Conservation (phyloP, 371 early-diverging fungal species). For the Capniomyces stellatus region DNA sequence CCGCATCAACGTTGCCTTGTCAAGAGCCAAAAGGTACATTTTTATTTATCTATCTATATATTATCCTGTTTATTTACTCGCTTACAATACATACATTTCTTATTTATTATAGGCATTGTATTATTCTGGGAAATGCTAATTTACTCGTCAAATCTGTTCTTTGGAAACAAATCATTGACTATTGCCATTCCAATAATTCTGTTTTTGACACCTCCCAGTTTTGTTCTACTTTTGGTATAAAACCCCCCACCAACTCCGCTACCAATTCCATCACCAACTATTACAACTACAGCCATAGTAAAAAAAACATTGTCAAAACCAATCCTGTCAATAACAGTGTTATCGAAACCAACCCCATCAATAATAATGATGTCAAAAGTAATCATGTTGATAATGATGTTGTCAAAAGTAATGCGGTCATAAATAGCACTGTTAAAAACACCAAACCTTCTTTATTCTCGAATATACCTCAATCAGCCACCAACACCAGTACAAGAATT, state of each 20-base stretch:
- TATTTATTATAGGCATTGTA: slow-evolving; percentile 3
- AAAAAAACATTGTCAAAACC: not conserved
- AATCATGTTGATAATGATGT: no score
- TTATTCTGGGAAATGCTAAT: not conserved
- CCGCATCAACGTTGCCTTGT: slow-evolving; percentile 26
- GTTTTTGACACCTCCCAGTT: not conserved
- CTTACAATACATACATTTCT: no score
- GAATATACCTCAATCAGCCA: no score
- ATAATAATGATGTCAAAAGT: no score
- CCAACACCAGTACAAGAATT: no score
- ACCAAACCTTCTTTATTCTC: no score
- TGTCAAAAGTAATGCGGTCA: no score
- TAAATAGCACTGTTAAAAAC: no score
- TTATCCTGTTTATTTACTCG: no score
- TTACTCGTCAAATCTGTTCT: not conserved
- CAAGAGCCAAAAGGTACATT: slow-evolving; percentile 14
- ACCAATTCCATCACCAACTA: not conserved
- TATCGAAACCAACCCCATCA: no score
- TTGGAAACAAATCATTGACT: not conserved
- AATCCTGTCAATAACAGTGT: not conserved
- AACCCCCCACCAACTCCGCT: not conserved
- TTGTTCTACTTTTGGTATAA: not conserved
- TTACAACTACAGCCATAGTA: not conserved
- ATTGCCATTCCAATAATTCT: not conserved
- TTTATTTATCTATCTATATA: no score